These are phyloP conservation scores for Trichoderma simmonsii DNA, from an alignment of 2,329 filamentous ascomycete species.

Conservation along the genomic window DNA sequence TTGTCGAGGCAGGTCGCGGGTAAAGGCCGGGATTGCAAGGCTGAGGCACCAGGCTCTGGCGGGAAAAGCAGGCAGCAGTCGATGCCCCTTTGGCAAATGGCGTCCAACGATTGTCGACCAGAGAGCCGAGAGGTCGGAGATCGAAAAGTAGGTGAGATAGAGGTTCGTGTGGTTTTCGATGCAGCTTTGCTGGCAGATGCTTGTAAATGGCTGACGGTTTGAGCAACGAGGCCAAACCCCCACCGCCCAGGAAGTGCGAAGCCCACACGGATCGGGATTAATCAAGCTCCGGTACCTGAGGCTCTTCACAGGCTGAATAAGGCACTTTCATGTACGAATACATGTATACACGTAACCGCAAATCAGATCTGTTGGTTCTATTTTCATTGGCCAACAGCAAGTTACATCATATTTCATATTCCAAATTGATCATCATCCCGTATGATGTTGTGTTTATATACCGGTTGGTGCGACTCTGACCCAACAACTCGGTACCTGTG, in stretches of 20 bases:
- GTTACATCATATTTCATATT: not conserved
- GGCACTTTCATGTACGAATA: not conserved
- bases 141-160: not conserved
- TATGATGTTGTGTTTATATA: not conserved
- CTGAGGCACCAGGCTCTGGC: slow-evolving; percentile 1
- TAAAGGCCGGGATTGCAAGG: slow-evolving; percentile 13
- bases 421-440: not conserved
- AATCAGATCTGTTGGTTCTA: not conserved
- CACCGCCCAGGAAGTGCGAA: not conserved
- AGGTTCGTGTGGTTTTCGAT: not conserved
- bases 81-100: not conserved
- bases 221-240: slow-evolving; percentile 4
- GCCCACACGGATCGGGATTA: slow-evolving; percentile 9
- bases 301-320: not conserved
- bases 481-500: not conserved
- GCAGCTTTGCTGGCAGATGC: not conserved
- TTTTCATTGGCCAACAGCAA: not conserved
- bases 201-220: not conserved
- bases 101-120: not conserved
- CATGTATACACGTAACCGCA: not conserved
- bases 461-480: not conserved
- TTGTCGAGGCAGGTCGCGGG: slow-evolving; percentile 1
- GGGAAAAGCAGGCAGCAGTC: not conserved
- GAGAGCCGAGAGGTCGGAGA: not conserved
- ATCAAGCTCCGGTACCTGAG: slow-evolving; percentile 7